Percentiles rank a stretch among this genome's conserved stretches.
Evolutionary conservation across 2,329 filamentous ascomycete species (phyloP).

Genomic region (Tolypocladium amazonense): DNA sequence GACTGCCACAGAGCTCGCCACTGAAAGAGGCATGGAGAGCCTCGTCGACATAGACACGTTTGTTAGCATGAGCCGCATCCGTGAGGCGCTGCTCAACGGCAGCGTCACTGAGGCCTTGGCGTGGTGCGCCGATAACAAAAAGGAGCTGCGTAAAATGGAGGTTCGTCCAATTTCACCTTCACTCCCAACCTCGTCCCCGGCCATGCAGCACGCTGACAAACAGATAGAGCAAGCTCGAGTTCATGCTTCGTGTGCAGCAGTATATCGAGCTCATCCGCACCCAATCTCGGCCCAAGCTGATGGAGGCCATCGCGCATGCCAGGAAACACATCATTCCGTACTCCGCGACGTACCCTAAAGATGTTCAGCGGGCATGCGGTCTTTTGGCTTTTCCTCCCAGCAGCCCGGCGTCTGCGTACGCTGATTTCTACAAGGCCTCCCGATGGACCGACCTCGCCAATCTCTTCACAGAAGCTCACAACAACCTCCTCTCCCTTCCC

Average conservation of each 20-base stretch:
- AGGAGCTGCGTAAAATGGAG: conserved; percentile 78
- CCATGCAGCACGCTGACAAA: conserved; percentile 1
- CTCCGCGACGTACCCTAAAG: conserved; percentile 53
- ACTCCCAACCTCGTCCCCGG: not conserved
- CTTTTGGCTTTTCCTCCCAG: conserved; percentile 62
- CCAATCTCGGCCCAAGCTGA: conserved; percentile 49
- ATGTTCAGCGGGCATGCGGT: conserved; percentile 65
- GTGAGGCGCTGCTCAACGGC: conserved; percentile 57
- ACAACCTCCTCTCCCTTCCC: conserved; percentile 74
- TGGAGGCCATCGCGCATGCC: conserved; percentile 73
- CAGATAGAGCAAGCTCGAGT: conserved; percentile 68
- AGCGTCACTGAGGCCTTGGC: conserved; percentile 69
- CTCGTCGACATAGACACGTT: conserved; percentile 88
- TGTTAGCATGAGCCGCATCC: conserved; percentile 67
- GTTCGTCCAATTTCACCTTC: conserved; percentile 29
- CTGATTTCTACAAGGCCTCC: conserved; percentile 56
- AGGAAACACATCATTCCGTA: conserved; percentile 70
- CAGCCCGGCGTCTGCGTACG: conserved; percentile 31
- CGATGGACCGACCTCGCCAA: conserved; percentile 70
- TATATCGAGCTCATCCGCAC: conserved; percentile 83
- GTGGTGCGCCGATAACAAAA: conserved; percentile 93
- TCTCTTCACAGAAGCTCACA: conserved; percentile 78
- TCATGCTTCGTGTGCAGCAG: conserved; percentile 86
- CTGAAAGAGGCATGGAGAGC: conserved; percentile 64
- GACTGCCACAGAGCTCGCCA: conserved; percentile 64